These are phyloP conservation scores for Talaromyces sp. DNA, from an alignment of 2,329 filamentous ascomycete species.

Conservation along the genomic window DNA sequence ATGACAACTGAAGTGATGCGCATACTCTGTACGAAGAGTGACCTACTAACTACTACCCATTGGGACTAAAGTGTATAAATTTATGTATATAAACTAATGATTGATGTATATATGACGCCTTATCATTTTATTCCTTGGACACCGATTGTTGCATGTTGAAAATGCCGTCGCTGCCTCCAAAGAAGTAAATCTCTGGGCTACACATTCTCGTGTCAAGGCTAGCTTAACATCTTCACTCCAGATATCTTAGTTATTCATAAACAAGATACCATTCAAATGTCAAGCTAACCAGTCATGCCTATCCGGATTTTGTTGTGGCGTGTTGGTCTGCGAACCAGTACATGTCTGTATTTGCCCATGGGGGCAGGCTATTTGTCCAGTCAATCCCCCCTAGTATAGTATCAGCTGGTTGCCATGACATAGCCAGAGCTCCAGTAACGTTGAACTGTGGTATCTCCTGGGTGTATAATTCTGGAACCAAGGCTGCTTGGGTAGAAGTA, in stretches of 20 bases:
- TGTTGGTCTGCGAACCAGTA: neutral
- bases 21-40: too few species aligned
- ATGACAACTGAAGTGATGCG: neutral
- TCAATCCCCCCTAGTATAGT: neutral
- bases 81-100: neutral
- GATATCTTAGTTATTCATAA: too few species aligned
- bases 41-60: too few species aligned
- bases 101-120: too few species aligned
- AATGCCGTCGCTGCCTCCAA: too few species aligned
- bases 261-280: too few species aligned
- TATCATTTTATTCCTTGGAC: too few species aligned
- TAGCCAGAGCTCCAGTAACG: neutral
- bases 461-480: neutral
- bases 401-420: neutral
- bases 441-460: neutral
- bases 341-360: neutral
- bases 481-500: neutral
- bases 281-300: too few species aligned
- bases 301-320: neutral
- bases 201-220: too few species aligned
- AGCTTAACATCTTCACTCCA: too few species aligned
- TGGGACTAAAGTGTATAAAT: neutral
- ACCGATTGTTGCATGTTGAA: too few species aligned
- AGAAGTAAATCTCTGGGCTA: too few species aligned
- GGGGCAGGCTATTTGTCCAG: neutral